These are phyloP conservation scores for Mortierella hygrophila DNA, from an alignment of 192 early-diverging fungal genomes.

Conservation along the genomic window DNA sequence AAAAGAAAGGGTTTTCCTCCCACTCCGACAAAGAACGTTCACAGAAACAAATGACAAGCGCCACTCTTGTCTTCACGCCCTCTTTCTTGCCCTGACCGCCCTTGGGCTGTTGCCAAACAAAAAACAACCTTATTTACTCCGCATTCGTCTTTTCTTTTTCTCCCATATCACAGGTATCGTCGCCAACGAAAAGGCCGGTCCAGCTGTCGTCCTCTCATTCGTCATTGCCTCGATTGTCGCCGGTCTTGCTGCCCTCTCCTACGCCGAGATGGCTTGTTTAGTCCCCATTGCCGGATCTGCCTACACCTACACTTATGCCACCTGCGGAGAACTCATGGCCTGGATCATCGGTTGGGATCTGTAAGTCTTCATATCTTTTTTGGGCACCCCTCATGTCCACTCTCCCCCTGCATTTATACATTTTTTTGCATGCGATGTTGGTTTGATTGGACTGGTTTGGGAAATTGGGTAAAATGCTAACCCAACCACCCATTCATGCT, in stretches of 20 bases:
- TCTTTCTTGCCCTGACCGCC: neutral
- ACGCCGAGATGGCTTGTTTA: slow-evolving; percentile 89
- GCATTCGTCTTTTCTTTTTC: neutral
- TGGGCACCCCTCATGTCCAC: neutral
- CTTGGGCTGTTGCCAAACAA: neutral
- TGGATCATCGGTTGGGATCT: slow-evolving; percentile 96
- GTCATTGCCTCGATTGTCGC: slow-evolving; percentile 83
- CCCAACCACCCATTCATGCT: neutral
- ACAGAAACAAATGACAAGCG: neutral
- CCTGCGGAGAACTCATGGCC: slow-evolving; percentile 87
- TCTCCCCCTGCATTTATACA: neutral
- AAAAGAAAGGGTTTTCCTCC: neutral
- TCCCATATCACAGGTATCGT: slow-evolving; percentile 61
- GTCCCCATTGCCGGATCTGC: slow-evolving; percentile 89
- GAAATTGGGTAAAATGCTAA: no score
- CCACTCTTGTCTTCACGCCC: neutral
- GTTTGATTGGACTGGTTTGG: no score
- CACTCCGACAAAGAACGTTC: neutral
- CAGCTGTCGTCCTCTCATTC: slow-evolving; percentile 85
- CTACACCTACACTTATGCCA: slow-evolving; percentile 89
- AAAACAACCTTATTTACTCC: neutral
- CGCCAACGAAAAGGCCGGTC: slow-evolving; percentile 83
- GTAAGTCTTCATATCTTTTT: slow-evolving; percentile 12
- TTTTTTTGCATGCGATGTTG: neutral
- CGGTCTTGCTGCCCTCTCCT: slow-evolving; percentile 85